These are phyloP conservation scores for Crithidia sp. DNA, from an alignment of 208 protist genomes.

Conservation along the genomic window DNA sequence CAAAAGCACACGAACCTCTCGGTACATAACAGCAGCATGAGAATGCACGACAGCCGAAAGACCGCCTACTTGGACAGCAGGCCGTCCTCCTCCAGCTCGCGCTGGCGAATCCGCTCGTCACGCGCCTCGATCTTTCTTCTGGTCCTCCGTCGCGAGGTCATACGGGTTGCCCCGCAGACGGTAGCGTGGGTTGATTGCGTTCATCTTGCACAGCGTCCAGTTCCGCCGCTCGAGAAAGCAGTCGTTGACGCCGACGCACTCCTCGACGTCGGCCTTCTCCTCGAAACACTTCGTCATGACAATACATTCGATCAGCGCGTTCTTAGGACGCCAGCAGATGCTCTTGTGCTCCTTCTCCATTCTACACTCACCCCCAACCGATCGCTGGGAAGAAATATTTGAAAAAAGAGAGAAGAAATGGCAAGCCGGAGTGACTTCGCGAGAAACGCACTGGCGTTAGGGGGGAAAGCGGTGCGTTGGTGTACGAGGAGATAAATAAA, in stretches of 20 bases:
- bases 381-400: not conserved
- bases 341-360: slow-evolving; percentile 87
- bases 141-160: slow-evolving; percentile 85
- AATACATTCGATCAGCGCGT: slow-evolving; percentile 86
- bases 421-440: too few species aligned
- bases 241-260: slow-evolving; percentile 78
- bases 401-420: not conserved
- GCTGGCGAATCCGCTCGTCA: slow-evolving; percentile 78
- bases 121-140: slow-evolving; percentile 90
- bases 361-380: not conserved
- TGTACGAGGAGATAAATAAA: too few species aligned
- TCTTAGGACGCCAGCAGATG: slow-evolving; percentile 89
- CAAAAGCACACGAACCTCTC: not conserved
- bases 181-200: slow-evolving; percentile 87
- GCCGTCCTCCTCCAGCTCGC: slow-evolving; percentile 86
- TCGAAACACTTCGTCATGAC: slow-evolving; percentile 89
- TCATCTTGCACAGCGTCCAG: slow-evolving; percentile 91
- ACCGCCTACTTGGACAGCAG: slow-evolving; percentile 51
- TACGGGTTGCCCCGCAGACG: slow-evolving; percentile 88
- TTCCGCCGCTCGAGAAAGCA: slow-evolving; percentile 87
- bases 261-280: slow-evolving; percentile 78
- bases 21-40: not conserved
- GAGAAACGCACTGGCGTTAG: too few species aligned
- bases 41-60: not conserved
- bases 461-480: too few species aligned